Evolutionary conservation across 2,329 filamentous ascomycete species (phyloP).

Genomic region (Penicillium sp.): DNA sequence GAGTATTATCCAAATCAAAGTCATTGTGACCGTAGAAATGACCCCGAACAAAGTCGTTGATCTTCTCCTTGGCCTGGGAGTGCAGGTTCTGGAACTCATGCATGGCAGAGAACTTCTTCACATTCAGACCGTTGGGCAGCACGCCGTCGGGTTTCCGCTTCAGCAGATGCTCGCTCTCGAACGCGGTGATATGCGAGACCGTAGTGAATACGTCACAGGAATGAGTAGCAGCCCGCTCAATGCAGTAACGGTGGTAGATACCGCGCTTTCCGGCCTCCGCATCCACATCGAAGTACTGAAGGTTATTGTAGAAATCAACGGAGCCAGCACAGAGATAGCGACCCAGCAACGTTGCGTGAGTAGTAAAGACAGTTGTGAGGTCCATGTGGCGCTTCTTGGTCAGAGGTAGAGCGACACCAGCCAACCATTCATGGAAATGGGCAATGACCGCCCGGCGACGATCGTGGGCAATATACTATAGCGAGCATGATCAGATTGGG

Average conservation of each 20-base stretch:
- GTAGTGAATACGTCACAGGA: constrained; percentile 96
- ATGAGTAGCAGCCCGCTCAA: constrained; percentile 89
- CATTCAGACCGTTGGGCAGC: constrained; percentile 91
- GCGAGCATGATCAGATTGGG: constrained; percentile 11
- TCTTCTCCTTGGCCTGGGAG: constrained; percentile 94
- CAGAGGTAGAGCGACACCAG: constrained; percentile 86
- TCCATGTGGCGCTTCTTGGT: constrained; percentile 93
- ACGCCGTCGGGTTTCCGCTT: constrained; percentile 98
- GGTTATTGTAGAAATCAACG: constrained; percentile 98
- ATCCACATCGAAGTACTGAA: constrained; percentile 95
- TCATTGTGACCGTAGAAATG: constrained; percentile 99
- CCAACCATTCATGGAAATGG: constrained; percentile 98
- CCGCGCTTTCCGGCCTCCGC: constrained; percentile 95
- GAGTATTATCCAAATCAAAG: constrained; percentile 91
- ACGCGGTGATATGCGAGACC: constrained; percentile 96
- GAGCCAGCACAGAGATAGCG: constrained; percentile 96
- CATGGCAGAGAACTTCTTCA: constrained; percentile 96
- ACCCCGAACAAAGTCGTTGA: constrained; percentile 94
- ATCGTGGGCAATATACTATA: constrained; percentile 86
- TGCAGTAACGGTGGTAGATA: constrained; percentile 98
- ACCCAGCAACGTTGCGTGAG: constrained; percentile 90
- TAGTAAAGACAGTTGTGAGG: constrained; percentile 97
- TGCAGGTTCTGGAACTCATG: constrained; percentile 99
- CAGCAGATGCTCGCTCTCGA: constrained; percentile 93
- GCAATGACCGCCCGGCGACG: constrained; percentile 89